phyloP scores from a whole-genome alignment of 768 basidiomycete species.

The Dendrothele bispora region DNA sequence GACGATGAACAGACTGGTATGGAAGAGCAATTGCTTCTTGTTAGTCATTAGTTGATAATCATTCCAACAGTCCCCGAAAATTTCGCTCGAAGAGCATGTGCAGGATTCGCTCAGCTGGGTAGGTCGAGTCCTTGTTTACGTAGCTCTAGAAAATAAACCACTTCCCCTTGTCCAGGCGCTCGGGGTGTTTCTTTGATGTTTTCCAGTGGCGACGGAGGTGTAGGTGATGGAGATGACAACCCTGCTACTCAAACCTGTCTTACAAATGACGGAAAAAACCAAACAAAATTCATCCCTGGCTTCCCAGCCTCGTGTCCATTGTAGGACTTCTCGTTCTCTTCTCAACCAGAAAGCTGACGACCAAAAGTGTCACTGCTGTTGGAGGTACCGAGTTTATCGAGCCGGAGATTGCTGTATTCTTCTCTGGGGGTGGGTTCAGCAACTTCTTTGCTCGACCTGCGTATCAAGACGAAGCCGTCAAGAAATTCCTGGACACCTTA shows the following conservation, averaged over 20 bases:
- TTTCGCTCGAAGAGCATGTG: slow-evolving; percentile 60
- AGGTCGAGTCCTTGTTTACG: slow-evolving; percentile 5
- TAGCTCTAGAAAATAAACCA: neutral
- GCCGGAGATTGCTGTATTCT: slow-evolving; percentile 38
- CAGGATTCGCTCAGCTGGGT: slow-evolving; percentile 65
- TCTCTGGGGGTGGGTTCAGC: slow-evolving; percentile 33
- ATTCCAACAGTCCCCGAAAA: slow-evolving; percentile 47
- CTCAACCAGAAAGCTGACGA: neutral
- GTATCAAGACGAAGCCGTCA: slow-evolving; percentile 23
- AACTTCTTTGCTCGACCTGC: slow-evolving; percentile 24
- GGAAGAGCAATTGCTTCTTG: neutral
- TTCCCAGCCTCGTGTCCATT: slow-evolving; percentile 59
- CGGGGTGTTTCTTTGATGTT: slow-evolving; percentile 68
- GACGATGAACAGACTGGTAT: slow-evolving; percentile 72
- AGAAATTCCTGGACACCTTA: slow-evolving; percentile 13
- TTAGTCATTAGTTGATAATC: too few species aligned
- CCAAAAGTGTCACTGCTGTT: slow-evolving; percentile 35
- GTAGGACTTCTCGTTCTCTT: neutral
- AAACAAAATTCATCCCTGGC: slow-evolving; percentile 49
- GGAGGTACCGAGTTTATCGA: slow-evolving; percentile 42
- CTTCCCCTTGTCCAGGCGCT: slow-evolving; percentile 39
- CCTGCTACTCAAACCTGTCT: slow-evolving; percentile 53
- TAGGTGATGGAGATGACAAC: slow-evolving; percentile 60
- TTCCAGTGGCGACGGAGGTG: slow-evolving; percentile 67
- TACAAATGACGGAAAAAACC: slow-evolving; percentile 58